Base-by-base conservation (phyloP, 2,329 filamentous ascomycete species). In the Apiospora aurea region DNA sequence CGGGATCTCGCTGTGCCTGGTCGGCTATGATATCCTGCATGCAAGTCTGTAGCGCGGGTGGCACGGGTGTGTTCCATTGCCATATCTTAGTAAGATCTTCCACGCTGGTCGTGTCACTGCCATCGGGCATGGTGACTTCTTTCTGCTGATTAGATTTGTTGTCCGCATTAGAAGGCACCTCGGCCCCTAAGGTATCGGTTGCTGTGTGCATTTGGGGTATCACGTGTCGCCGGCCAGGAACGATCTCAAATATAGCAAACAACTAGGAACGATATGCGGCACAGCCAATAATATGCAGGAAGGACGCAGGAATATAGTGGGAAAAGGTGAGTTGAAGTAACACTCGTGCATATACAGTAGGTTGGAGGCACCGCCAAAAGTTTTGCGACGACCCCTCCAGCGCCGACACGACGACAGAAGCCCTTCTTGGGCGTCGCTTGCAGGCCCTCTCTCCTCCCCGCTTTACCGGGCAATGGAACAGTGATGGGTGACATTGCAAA, bases 1-100 rank as follows among this genome's bases (percentile, higher is more conserved):
- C 75, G 1, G 85, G 85, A 3, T 82, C 79, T 34, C 75, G 72
- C 16, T 72, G 74, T 16, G 83, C 82, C 69, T 81, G 81, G 16
- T 83, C 80, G 13, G 80, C 78, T 71, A 88, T 82, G 71, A 87
- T 77, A 57, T 87, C 83, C 73, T 87, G 86, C 80, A 87, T 85
- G 73, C 84, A 86, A 66, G 76, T 78, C 24, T 82, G 76, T 26
- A 87, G 76, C 2, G 80, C 80, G 0, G 82, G 79, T 1, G 85
- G 83, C 2, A 87, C 76, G 1, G 78, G 76, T 24, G 81, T 78
- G 75, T 87, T 87, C 85, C 85, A 87, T 26, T 74, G 73, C 84
- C 85, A 86, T 68, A 88, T 77, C 72, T 84, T 83, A 18, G 83
- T 79, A 24, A 86, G 76, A 72, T 87, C 83, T 34, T 81, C 78